Conservation (phyloP, 1,139 yeast species). For the Yamadazyma atmosphaerica region DNA sequence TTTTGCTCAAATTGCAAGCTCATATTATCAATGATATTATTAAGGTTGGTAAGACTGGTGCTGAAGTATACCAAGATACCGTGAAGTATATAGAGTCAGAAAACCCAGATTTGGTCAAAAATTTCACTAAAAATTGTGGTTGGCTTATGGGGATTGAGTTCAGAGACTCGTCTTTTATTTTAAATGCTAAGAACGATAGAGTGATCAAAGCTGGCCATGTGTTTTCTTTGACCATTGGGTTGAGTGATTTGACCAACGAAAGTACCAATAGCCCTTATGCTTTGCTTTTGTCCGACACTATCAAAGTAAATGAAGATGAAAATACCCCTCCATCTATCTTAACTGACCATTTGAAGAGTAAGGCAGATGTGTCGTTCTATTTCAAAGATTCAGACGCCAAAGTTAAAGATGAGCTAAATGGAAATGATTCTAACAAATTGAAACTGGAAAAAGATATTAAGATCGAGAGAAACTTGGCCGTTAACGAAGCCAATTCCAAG, state of each 20-base stretch:
- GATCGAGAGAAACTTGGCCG: constrained; percentile 32
- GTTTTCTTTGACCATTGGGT: constrained; percentile 76
- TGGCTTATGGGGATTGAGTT: constrained; percentile 91
- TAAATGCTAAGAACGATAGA: constrained; percentile 75
- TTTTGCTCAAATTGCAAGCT: constrained; percentile 66
- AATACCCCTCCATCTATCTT: constrained; percentile 65
- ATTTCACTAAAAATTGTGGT: constrained; percentile 82
- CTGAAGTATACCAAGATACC: constrained; percentile 66
- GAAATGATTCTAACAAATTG: constrained; percentile 20
- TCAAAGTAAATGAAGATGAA: constrained; percentile 52
- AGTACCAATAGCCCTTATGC: constrained; percentile 59
- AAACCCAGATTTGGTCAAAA: constrained; percentile 61
- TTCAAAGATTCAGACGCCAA: constrained; percentile 66
- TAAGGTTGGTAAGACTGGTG: constrained; percentile 68
- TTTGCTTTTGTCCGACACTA: constrained; percentile 79
- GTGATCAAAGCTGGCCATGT: constrained; percentile 71
- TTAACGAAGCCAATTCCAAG: constrained; percentile 47
- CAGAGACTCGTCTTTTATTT: constrained; percentile 73
- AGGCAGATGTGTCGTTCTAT: constrained; percentile 79
- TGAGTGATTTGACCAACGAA: constrained; percentile 56
- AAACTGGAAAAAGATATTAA: constrained; percentile 35
- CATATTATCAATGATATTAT: constrained; percentile 55
- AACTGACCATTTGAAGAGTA: constrained; percentile 72
- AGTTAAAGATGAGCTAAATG: constrained; percentile 20
- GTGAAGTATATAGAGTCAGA: constrained; percentile 55